These are phyloP conservation scores for Galeopsis tetrahit DNA, from an alignment of 257 asterid genomes.

Conservation along the genomic window DNA sequence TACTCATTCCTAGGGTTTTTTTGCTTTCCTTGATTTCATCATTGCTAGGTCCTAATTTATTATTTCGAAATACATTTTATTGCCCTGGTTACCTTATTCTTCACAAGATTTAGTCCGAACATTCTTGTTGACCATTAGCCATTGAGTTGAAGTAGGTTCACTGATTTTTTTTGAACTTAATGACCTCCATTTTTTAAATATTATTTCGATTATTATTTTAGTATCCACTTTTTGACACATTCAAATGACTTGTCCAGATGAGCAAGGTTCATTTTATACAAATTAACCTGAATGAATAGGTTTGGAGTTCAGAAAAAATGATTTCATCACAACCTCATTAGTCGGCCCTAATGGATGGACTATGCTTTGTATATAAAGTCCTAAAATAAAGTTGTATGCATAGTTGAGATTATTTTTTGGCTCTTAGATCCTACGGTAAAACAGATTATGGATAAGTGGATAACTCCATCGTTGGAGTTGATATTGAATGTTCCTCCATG, in stretches of 20 bases:
- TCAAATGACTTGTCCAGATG: slow-evolving; percentile 7
- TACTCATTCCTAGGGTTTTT: slow-evolving; percentile 3
- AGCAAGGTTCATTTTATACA: slow-evolving; percentile 4
- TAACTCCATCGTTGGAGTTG: neutral
- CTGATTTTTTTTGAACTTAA: neutral
- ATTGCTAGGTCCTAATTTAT: slow-evolving; percentile 19
- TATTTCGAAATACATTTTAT: neutral
- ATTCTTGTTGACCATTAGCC: slow-evolving; percentile 7
- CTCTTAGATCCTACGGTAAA: slow-evolving; percentile 16
- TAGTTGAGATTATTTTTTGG: slow-evolving; percentile 25
- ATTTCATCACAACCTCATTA: neutral
- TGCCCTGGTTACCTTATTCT: neutral
- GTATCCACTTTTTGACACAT: neutral
- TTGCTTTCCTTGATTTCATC: slow-evolving; percentile 1
- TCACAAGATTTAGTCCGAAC: slow-evolving; percentile 1
- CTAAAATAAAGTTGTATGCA: neutral
- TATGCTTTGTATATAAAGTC: neutral
- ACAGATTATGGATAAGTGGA: slow-evolving; percentile 20
- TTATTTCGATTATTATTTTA: neutral
- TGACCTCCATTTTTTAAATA: neutral
- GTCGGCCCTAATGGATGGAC: slow-evolving; percentile 10
- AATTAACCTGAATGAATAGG: neutral
- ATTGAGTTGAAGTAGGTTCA: neutral
- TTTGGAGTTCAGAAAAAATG: slow-evolving; percentile 1
- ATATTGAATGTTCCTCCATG: neutral